Evolutionary conservation across 164 flowering plant genomes (phyloP).

Genomic region (Magnolia officinalis): DNA sequence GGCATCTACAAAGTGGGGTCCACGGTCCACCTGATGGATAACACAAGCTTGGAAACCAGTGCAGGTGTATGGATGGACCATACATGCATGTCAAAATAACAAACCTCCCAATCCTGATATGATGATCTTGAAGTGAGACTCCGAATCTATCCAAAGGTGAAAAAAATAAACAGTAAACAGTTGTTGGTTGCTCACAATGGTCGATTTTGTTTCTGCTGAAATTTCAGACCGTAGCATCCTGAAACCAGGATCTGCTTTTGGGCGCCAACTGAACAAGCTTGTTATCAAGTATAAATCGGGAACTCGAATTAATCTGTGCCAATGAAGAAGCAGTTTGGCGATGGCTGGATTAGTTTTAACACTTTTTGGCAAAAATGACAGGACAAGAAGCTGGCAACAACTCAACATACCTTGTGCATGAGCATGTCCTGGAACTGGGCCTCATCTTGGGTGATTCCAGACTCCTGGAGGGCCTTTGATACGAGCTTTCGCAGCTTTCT

Average conservation of each 20-base stretch:
- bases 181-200: no score
- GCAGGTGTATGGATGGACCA: no score
- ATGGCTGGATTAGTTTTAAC: not conserved
- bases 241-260: constrained; percentile 25
- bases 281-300: constrained; percentile 49
- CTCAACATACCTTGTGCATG: constrained; percentile 48
- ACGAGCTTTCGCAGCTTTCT: constrained; percentile 56
- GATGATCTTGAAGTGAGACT: no score
- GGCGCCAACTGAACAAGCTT: constrained; percentile 53
- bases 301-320: constrained; percentile 72
- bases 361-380: not conserved
- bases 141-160: no score
- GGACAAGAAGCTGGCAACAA: not conserved
- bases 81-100: no score
- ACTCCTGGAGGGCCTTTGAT: constrained; percentile 51
- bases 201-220: not conserved
- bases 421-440: constrained; percentile 32
- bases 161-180: no score
- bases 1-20: no score
- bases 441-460: constrained; percentile 46
- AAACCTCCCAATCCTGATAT: no score
- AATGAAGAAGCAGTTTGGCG: not conserved
- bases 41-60: no score
- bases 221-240: not conserved
- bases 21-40: no score